Evolutionary conservation across 2,329 filamentous ascomycete species (phyloP).

Genomic region (Stagonosporopsis rhizophila): DNA sequence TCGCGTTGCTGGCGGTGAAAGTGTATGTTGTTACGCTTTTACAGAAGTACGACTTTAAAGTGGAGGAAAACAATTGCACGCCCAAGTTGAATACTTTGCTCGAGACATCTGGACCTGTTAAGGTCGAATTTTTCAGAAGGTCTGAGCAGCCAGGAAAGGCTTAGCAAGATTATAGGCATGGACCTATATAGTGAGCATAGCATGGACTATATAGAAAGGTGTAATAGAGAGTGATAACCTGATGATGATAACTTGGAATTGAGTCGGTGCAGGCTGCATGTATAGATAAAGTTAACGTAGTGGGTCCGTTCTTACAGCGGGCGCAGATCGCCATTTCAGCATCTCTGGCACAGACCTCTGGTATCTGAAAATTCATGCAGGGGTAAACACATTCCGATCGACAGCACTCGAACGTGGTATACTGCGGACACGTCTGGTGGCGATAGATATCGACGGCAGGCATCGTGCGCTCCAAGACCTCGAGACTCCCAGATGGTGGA

Average conservation of each 20-base stretch:
- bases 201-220: not conserved
- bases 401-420: not conserved
- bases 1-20: constrained; percentile 3
- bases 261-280: not conserved
- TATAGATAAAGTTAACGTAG: not conserved
- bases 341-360: not conserved
- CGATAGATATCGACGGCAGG: not conserved
- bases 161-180: not conserved
- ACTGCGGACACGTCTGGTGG: not conserved
- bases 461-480: not conserved
- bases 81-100: constrained; percentile 7
- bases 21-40: constrained; percentile 8
- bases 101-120: constrained; percentile 5
- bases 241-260: not conserved
- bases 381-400: not conserved
- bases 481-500: not conserved
- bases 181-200: not conserved
- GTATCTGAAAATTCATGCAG: not conserved
- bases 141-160: not conserved
- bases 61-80: not conserved
- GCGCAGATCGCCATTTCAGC: not conserved
- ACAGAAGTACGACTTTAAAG: not conserved
- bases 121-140: not conserved
- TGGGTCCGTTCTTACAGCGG: not conserved
- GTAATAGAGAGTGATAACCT: not conserved